Evolutionary conservation across 2,329 filamentous ascomycete genomes (phyloP).

Genomic region (Claviceps fusiformis): DNA sequence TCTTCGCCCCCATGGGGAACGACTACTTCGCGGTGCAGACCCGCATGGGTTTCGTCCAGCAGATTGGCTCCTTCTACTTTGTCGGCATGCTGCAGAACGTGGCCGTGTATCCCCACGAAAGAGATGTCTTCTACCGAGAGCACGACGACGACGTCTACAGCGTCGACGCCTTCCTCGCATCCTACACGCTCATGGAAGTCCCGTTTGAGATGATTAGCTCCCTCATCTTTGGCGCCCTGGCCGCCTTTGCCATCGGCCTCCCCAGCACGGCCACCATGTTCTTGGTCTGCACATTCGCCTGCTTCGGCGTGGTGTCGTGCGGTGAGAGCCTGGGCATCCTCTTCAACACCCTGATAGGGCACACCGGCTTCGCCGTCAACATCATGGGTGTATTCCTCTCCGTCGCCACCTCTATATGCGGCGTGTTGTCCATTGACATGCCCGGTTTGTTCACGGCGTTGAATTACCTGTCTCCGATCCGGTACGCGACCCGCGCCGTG

Average conservation of each 20-base stretch:
- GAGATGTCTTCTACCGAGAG: slow-evolving; percentile 66
- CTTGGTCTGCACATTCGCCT: slow-evolving; percentile 53
- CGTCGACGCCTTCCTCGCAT: slow-evolving; percentile 55
- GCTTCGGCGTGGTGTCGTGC: slow-evolving; percentile 60
- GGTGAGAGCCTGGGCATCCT: slow-evolving; percentile 67
- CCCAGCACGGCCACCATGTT: slow-evolving; percentile 49
- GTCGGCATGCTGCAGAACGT: slow-evolving; percentile 72
- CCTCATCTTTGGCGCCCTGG: slow-evolving; percentile 51
- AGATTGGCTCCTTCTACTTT: slow-evolving; percentile 59
- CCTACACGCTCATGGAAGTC: slow-evolving; percentile 56
- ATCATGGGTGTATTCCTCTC: slow-evolving; percentile 56
- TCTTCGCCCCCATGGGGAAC: slow-evolving; percentile 57
- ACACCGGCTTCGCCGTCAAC: slow-evolving; percentile 66
- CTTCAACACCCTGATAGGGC: slow-evolving; percentile 63
- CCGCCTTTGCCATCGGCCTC: slow-evolving; percentile 51
- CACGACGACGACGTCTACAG: slow-evolving; percentile 61
- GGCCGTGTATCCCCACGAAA: slow-evolving; percentile 56
- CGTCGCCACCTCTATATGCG: slow-evolving; percentile 57
- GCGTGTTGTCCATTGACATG: slow-evolving; percentile 57
- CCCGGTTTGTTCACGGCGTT: slow-evolving; percentile 50
- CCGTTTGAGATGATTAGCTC: slow-evolving; percentile 57
- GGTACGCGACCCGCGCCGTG: slow-evolving; percentile 55
- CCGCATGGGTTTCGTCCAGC: slow-evolving; percentile 59
- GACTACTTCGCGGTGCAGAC: slow-evolving; percentile 61
- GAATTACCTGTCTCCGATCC: slow-evolving; percentile 60